These are phyloP conservation scores for Fragilaria radians DNA, from an alignment of 108 stramenopile genomes.

Conservation along the genomic window DNA sequence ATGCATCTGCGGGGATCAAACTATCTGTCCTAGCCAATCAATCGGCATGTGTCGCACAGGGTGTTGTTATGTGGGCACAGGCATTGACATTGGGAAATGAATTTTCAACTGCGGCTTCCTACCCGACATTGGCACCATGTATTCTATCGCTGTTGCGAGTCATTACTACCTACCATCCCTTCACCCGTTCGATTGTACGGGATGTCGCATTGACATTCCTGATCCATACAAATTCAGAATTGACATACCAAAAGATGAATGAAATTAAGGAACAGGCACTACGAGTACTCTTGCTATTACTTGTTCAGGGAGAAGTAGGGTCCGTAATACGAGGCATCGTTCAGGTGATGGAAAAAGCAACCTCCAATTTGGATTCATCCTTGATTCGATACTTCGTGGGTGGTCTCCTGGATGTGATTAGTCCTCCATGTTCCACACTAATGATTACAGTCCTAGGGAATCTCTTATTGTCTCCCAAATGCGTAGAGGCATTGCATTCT, in stretches of 20 bases:
- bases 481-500: conserved; percentile 65
- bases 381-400: conserved; percentile 70
- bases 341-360: conserved; percentile 30
- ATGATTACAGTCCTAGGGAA: conserved; percentile 41
- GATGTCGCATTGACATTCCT: conserved; percentile 65
- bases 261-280: conserved; percentile 80
- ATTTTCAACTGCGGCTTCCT: conserved; percentile 67
- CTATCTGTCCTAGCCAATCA: conserved; percentile 60
- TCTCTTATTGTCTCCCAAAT: conserved; percentile 42
- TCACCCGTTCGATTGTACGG: conserved; percentile 44
- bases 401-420: conserved; percentile 55
- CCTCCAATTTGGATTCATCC: conserved; percentile 62
- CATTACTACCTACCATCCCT: conserved; percentile 58
- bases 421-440: conserved; percentile 57
- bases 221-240: conserved; percentile 67
- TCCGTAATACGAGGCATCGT: conserved; percentile 45
- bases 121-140: conserved; percentile 66
- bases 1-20: conserved; percentile 48
- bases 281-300: conserved; percentile 59
- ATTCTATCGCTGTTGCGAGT: conserved; percentile 66
- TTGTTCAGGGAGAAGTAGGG: conserved; percentile 51
- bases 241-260: conserved; percentile 78
- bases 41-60: conserved; percentile 57
- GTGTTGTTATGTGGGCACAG: conserved; percentile 74
- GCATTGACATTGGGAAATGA: conserved; percentile 52